phyloP scores from a whole-genome alignment of 306 rosid species.

The Inga laurina region DNA sequence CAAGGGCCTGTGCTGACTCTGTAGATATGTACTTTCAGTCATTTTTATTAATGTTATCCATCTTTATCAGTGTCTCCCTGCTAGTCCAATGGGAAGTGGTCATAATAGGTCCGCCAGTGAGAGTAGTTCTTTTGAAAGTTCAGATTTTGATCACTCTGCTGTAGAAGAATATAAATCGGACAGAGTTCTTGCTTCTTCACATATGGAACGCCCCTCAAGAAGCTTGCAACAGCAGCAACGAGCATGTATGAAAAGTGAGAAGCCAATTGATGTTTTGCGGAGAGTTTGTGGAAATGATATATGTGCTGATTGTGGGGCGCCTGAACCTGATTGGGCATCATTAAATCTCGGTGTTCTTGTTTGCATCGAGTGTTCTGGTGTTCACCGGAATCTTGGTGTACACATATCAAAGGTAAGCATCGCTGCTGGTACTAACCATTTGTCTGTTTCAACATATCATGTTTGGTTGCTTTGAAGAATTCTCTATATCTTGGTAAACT shows the following conservation, averaged over 20 bases:
- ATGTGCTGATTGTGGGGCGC: slow-evolving; percentile 97
- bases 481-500: background rate
- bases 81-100: slow-evolving; percentile 96
- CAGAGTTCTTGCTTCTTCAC: slow-evolving; percentile 56
- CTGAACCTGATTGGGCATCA: slow-evolving; percentile 99
- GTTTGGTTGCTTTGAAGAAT: background rate
- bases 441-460: background rate
- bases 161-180: slow-evolving; percentile 78
- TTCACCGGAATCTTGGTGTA: slow-evolving; percentile 99
- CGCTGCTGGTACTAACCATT: slow-evolving; percentile 17
- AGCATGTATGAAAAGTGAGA: slow-evolving; percentile 73
- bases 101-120: slow-evolving; percentile 93
- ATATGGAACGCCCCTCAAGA: slow-evolving; percentile 75
- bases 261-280: slow-evolving; percentile 88
- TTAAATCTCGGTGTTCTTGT: slow-evolving; percentile 98
- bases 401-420: slow-evolving; percentile 90
- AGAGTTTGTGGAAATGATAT: slow-evolving; percentile 90
- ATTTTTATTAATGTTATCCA: slow-evolving; percentile 30
- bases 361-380: slow-evolving; percentile 98
- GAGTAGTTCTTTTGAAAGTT: slow-evolving; percentile 98
- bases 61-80: slow-evolving; percentile 71
- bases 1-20: slow-evolving; percentile 19
- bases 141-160: slow-evolving; percentile 87
- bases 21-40: slow-evolving; percentile 27
- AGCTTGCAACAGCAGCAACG: slow-evolving; percentile 72